Percentiles rank a stretch among this genome's conserved stretches.
Evolutionary conservation across 768 basidiomycete species (phyloP).

Genomic region (Collybia mongolica): DNA sequence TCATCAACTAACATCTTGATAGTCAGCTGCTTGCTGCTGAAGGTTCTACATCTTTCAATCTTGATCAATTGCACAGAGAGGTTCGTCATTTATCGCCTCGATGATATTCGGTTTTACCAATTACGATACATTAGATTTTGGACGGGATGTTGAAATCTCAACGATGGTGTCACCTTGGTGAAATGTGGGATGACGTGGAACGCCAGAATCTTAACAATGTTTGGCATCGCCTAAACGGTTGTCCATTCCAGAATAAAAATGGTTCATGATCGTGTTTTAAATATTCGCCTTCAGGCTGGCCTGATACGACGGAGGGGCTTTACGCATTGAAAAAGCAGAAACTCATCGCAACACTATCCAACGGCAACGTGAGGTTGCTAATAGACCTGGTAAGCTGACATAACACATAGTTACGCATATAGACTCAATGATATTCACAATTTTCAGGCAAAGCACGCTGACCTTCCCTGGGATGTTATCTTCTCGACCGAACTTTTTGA

Average conservation of each 20-base stretch:
- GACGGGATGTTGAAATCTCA: conserved; percentile 47
- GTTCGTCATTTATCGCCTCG: conserved; percentile 21
- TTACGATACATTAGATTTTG: conserved; percentile 41
- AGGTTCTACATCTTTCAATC: conserved; percentile 44
- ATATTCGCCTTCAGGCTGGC: conserved; percentile 47
- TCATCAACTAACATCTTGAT: background rate
- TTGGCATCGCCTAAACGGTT: conserved; percentile 65
- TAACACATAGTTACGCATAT: background rate
- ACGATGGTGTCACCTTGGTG: conserved; percentile 50
- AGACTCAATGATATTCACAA: background rate
- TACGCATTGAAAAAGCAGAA: conserved; percentile 46
- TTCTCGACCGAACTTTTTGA: conserved; percentile 61
- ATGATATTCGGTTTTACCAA: background rate
- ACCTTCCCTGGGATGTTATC: conserved; percentile 63
- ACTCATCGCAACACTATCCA: conserved; percentile 56
- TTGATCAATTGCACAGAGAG: conserved; percentile 58
- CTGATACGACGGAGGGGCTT: conserved; percentile 50
- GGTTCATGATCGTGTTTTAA: background rate
- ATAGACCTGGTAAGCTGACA: conserved; percentile 55
- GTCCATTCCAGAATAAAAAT: conserved; percentile 3
- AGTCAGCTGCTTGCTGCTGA: conserved; percentile 45
- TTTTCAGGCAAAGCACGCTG: conserved; percentile 55
- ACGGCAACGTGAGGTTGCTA: conserved; percentile 61
- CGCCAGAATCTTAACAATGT: conserved; percentile 43
- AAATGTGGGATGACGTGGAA: conserved; percentile 39